Evolutionary conservation across 73 alveolate genomes (phyloP).

Genomic region (Breviolum minutum): DNA sequence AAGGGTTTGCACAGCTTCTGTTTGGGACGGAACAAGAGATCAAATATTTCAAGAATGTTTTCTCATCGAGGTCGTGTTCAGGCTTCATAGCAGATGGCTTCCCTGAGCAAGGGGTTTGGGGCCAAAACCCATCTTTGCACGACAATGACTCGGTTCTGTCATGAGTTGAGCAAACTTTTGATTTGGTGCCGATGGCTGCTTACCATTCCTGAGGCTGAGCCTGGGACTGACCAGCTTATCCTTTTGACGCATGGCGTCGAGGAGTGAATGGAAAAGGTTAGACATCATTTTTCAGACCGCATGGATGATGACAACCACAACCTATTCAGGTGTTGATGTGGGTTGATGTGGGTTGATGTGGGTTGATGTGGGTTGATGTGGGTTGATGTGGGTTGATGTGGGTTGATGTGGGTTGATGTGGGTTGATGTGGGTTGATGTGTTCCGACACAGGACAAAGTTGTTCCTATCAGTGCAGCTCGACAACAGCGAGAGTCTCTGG

Average conservation of each 20-base stretch:
- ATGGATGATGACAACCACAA: no score
- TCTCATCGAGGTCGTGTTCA: constrained; percentile 1
- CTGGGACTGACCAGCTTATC: constrained; percentile 80
- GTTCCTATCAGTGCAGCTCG: constrained; percentile 66
- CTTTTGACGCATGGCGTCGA: constrained; percentile 70
- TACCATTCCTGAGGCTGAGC: background rate
- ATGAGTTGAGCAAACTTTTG: background rate
- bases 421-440: no score
- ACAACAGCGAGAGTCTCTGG: constrained; percentile 38
- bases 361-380: no score
- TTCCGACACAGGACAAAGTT: constrained; percentile 23
- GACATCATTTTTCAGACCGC: no score
- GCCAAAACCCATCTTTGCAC: background rate
- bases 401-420: no score
- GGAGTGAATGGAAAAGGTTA: background rate
- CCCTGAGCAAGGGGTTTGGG: constrained; percentile 21
- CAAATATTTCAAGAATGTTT: background rate
- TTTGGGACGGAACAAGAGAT: background rate
- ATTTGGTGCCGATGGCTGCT: background rate
- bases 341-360: no score
- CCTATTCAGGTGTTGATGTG: background rate
- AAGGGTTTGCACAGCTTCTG: no score
- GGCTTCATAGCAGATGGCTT: constrained; percentile 48
- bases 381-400: no score
- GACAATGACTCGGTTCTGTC: background rate